Conservation (phyloP, 306 rosid genomes). For the Cucumis cinereus region DNA sequence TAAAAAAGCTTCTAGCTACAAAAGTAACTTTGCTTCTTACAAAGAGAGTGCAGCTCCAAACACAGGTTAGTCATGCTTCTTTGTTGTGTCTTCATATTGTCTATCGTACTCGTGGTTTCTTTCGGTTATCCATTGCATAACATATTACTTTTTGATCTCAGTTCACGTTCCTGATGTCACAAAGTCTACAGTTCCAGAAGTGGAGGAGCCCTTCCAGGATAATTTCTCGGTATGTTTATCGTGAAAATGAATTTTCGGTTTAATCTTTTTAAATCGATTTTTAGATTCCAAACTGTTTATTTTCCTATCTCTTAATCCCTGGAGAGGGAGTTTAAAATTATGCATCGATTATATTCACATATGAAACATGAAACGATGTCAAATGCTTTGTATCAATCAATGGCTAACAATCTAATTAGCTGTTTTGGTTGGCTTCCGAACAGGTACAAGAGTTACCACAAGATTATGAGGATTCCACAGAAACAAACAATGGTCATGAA, state of each 20-base stretch:
- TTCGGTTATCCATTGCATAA: background rate
- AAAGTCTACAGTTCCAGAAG: constrained; percentile 23
- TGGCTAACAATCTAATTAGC: constrained; percentile 1
- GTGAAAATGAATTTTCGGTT: background rate
- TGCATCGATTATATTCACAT: background rate
- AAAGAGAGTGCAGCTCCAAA: constrained; percentile 34
- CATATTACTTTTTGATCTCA: constrained; percentile 17
- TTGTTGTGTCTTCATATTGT: background rate
- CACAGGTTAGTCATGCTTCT: constrained; percentile 19
- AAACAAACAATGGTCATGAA: constrained; percentile 16
- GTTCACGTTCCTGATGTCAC: constrained; percentile 28
- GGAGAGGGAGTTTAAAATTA: background rate
- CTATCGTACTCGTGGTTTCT: background rate
- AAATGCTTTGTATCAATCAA: background rate
- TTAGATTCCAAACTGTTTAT: background rate
- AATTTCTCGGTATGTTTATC: constrained; percentile 43
- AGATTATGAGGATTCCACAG: constrained; percentile 32
- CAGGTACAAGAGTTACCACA: constrained; percentile 53
- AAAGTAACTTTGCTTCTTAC: constrained; percentile 11
- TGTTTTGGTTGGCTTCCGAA: constrained; percentile 12
- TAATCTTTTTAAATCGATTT: background rate
- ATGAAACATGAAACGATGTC: background rate
- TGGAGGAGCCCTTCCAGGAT: constrained; percentile 38
- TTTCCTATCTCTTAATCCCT: background rate
- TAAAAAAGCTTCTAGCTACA: constrained; percentile 14